Evolutionary conservation across 2,329 filamentous ascomycete species (phyloP), one percentile per base, ranked within the genome.

Genomic region (Cylindrodendrum hubeiense): DNA sequence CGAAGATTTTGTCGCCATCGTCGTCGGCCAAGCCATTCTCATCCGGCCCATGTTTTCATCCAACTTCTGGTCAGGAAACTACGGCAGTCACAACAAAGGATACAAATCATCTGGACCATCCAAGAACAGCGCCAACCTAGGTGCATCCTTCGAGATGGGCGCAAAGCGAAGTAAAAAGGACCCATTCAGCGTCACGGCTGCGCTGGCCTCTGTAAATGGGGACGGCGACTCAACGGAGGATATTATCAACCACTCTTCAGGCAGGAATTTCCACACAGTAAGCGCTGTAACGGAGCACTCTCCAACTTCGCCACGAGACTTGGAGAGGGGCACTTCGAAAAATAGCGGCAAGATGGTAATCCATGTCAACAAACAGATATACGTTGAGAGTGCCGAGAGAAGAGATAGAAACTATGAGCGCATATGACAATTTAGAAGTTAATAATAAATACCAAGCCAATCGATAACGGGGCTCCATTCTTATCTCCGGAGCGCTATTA

Each of bases 1-100:
- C n/a, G 78, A 81, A 61, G 78, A 79, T 53, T 72, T 79, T 22
- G 75, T 80, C 12, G 78, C 78, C 21, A 75, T 80, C 43, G 68
- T 79, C 13, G 75, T 79, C 9, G 77, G 76, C 15, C 76, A 80
- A 60, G 75, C 78, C 4, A 77, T 78, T n/a, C 75, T 80, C 53
- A 67, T 79, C n/a, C 72, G 75, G 3, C 76, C 78, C 9, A 69
- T 74, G 53, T 70, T 73, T 19, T 68, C 64, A 10, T 60, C 54
- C 9, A 67, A 67, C n/a, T 74, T 75, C 51, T 76, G 74, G 73
- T 55, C 60, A 2, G 37, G 58, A 3, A 28, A 59, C 22, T 65
- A 44, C 47, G 2, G 44, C 28, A 15, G 39, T 52, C 1, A 43
- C 15, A 39, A 39, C 19, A 51, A 47, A 9, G 51, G 51, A 15